Evolutionary conservation across 176 grass and related monocot species (phyloP), one percentile per base, ranked within the genome.

Genomic region (Oryza glumipatula): DNA sequence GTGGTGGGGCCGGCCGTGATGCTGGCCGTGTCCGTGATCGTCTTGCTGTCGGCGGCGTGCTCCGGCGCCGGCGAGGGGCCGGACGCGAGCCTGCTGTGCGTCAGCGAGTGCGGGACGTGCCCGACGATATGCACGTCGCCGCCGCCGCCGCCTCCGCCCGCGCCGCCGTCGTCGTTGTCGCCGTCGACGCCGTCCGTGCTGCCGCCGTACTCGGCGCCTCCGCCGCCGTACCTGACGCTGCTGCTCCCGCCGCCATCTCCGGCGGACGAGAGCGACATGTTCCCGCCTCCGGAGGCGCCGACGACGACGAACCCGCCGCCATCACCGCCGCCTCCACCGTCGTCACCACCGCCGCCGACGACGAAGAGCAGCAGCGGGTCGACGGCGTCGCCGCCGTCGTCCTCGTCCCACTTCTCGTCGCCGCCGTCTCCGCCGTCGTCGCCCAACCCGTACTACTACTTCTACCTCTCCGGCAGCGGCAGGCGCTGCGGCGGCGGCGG

Each of bases 61-160:
- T 54, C 3, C 7, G 21, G 56, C 21, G 54, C 9, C 52, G 52
- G 36, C 45, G 56, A 84, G 46, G 61, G n/a, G 23, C 72, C 93
- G 21, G 89, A 95, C 74, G 69, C 77, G 19, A 90, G 80, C 78
- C 47, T 86, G 71, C 44, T 96, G 17, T 93, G 94, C 73, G 17
- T 89, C 66, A 96, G 88, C 33, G 23, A 93, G 83, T 91, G 94
- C 68, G 91, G 86, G 78, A 96, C 86, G 78, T 93, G 94, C 82
- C 94, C 94, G 3, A 87, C 80, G 1, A 44, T 91, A 3, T 91
- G 88, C 68, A 66, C 80, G 41, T 88, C 93, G 7, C 73, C 90
- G 23, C 90, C 91, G 9, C 86, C 58, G 0, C 21, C 28, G 1
- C 28, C 28, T 30, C 28, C 90, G 16, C 80, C 80, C 0, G 10